Conservation (phyloP, 805 yeast genomes). For the Kregervanrija pseudodelftensis region DNA sequence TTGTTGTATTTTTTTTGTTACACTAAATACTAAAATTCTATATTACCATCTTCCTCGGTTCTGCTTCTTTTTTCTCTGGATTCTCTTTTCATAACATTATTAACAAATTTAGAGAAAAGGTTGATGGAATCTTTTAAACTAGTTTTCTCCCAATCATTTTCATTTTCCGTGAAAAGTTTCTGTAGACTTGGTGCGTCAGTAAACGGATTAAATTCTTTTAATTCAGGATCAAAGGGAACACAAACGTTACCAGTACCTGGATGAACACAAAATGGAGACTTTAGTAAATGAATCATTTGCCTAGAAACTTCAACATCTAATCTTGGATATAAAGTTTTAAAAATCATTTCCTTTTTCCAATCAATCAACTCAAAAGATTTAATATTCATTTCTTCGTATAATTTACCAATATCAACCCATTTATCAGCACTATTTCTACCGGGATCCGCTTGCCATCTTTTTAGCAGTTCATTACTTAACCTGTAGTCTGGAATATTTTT, state of each 20-base stretch:
- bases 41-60: conserved; percentile 20
- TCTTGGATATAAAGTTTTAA: conserved; percentile 81
- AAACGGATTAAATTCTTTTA: conserved; percentile 63
- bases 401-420: conserved; percentile 69
- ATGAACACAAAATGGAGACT: conserved; percentile 95
- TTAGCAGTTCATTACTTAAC: conserved; percentile 44
- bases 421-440: conserved; percentile 51
- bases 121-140: conserved; percentile 65
- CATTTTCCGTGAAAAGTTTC: conserved; percentile 57
- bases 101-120: conserved; percentile 57
- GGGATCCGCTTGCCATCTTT: conserved; percentile 52
- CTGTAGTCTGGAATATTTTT: conserved; percentile 57
- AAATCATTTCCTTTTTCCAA: conserved; percentile 71
- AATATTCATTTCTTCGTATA: conserved; percentile 34
- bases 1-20: too few relatives aligned
- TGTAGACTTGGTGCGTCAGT: conserved; percentile 66
- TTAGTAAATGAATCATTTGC: conserved; percentile 83
- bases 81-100: conserved; percentile 50
- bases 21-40: conserved; percentile 15
- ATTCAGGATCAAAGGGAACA: conserved; percentile 67
- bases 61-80: conserved; percentile 30
- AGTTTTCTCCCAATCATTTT: conserved; percentile 54
- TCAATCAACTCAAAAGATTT: conserved; percentile 43
- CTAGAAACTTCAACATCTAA: conserved; percentile 89
- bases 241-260: conserved; percentile 95